A percentile compares a stretch with the other conserved stretches of the same genome.
Conservation (phyloP, 306 rosid species). For the Albizia julibrissin region DNA sequence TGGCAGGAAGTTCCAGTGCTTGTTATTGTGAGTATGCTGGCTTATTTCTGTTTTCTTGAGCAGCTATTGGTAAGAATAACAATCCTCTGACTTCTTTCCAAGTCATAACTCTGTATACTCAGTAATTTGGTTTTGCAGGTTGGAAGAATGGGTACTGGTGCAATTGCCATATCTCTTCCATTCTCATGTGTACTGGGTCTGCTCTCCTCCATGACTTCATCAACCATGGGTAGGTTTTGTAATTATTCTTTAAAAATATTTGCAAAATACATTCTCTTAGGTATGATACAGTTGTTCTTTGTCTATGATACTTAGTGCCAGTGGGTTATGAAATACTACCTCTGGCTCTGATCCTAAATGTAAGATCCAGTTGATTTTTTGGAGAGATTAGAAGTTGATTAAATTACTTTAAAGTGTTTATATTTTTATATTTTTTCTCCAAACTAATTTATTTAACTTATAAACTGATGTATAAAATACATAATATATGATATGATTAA, state of each 20-base stretch:
- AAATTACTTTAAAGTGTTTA: too few relatives aligned
- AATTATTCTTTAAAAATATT: slow-evolving; percentile 11
- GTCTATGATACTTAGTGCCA: not conserved
- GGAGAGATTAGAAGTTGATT: too few relatives aligned
- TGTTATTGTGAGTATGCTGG: slow-evolving; percentile 93
- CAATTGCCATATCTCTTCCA: slow-evolving; percentile 89
- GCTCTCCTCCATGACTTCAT: slow-evolving; percentile 83
- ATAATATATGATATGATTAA: too few relatives aligned
- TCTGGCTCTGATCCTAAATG: too few relatives aligned
- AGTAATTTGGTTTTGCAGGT: slow-evolving; percentile 58
- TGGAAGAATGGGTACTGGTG: slow-evolving; percentile 70
- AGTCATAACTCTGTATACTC: slow-evolving; percentile 25
- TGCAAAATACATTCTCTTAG: slow-evolving; percentile 21
- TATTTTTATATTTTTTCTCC: too few relatives aligned
- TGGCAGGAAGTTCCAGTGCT: slow-evolving; percentile 99
- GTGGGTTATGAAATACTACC: not conserved
- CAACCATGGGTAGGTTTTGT: slow-evolving; percentile 85
- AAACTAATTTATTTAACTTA: too few relatives aligned
- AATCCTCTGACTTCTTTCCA: slow-evolving; percentile 22
- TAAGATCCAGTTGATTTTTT: too few relatives aligned
- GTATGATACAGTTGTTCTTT: not conserved
- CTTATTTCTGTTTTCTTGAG: slow-evolving; percentile 95
- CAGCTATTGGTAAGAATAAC: slow-evolving; percentile 75
- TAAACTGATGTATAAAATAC: too few relatives aligned
- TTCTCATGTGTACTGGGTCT: slow-evolving; percentile 93